Evolutionary conservation across 202 grass and related monocot genomes (phyloP).

Genomic region (Digitaria exilis): DNA sequence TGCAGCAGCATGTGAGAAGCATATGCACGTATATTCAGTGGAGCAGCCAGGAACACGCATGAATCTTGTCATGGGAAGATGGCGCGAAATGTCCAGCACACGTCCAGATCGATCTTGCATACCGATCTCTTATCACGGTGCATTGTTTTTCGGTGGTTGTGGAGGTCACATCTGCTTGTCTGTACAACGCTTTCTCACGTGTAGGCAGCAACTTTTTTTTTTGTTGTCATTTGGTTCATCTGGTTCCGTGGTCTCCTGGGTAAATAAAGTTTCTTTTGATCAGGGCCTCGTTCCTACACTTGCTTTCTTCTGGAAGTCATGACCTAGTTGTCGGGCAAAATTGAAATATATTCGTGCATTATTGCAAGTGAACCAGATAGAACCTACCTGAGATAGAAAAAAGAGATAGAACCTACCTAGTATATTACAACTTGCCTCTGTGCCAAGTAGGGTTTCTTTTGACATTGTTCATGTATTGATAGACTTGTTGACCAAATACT

Average conservation of each 20-base stretch:
- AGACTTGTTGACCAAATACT: too few relatives aligned
- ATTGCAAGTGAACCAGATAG: constrained; percentile 10
- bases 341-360: background rate
- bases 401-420: background rate
- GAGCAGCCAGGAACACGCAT: background rate
- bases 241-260: background rate
- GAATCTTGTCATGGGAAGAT: background rate
- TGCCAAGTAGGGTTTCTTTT: background rate
- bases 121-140: background rate
- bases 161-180: background rate
- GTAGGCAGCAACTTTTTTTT: background rate
- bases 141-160: background rate
- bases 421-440: background rate
- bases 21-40: constrained; percentile 23
- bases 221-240: background rate
- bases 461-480: background rate
- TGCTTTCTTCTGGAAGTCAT: background rate
- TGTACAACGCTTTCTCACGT: background rate
- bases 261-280: background rate
- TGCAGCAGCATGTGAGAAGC: constrained; percentile 37
- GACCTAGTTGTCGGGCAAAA: background rate
- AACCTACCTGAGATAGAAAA: background rate
- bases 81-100: background rate
- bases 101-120: background rate
- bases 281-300: background rate